These are phyloP conservation scores for Colletotrichum incanum DNA, from an alignment of 2,329 filamentous ascomycete species.

Conservation along the genomic window DNA sequence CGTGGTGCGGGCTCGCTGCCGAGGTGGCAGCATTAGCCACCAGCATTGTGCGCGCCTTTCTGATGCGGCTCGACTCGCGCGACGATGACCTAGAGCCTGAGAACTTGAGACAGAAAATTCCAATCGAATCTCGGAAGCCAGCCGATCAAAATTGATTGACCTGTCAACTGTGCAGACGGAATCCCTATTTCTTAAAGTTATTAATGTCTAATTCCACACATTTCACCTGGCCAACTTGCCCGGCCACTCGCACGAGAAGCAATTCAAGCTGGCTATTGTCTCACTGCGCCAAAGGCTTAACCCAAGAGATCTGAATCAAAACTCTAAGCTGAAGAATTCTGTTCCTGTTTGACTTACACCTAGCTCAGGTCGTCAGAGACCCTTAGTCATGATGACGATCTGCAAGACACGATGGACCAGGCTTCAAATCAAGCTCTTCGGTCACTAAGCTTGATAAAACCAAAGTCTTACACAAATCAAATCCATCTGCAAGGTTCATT, in stretches of 20 bases:
- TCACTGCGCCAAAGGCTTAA: neutral
- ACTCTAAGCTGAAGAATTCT: slow-evolving; percentile 24
- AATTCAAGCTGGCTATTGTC: slow-evolving; percentile 8
- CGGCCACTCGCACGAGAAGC: neutral
- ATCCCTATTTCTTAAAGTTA: neutral
- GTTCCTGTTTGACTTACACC: slow-evolving; percentile 6
- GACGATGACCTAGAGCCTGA: neutral
- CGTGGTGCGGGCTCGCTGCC: slow-evolving; percentile 18
- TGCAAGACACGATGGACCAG: slow-evolving; percentile 11
- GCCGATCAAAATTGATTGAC: neutral
- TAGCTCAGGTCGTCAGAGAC: neutral
- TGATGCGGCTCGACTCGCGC: neutral
- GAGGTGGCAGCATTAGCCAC: slow-evolving; percentile 8
- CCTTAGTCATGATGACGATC: slow-evolving; percentile 18
- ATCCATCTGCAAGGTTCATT: neutral
- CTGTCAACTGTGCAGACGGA: neutral
- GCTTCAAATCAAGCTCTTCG: neutral
- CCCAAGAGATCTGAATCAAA: slow-evolving; percentile 22
- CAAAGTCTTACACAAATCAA: neutral
- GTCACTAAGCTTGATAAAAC: neutral
- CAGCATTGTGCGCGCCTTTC: neutral
- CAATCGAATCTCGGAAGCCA: slow-evolving; percentile 6
- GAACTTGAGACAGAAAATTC: neutral
- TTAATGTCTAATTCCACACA: slow-evolving; percentile 8
- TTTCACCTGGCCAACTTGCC: neutral